Conservation (phyloP, 176 grass and related monocot species). For the Oryza glaberrima region DNA sequence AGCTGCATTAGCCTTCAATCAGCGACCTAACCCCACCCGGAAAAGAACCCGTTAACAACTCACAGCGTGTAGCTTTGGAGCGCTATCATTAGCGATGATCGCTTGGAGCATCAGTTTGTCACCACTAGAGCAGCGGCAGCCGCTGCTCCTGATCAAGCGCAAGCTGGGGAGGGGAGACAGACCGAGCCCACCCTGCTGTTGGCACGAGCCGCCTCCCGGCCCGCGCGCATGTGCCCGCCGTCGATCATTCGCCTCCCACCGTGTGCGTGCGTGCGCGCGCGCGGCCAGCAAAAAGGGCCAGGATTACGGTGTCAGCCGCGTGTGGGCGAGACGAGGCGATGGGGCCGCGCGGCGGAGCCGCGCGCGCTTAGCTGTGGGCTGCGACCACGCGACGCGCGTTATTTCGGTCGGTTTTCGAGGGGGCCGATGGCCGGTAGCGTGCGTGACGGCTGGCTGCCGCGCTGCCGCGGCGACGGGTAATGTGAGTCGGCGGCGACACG, state of each 20-base stretch:
- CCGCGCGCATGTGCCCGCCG: constrained; percentile 34
- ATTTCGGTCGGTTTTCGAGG: neutral
- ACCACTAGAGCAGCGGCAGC: constrained; percentile 6
- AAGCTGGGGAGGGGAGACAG: constrained; percentile 32
- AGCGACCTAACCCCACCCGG: neutral
- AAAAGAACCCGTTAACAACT: constrained; percentile 7
- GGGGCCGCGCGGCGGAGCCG: neutral
- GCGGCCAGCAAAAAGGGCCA: neutral
- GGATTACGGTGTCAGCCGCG: neutral
- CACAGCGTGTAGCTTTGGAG: neutral
- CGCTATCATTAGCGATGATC: neutral
- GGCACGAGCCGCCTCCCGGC: no score
- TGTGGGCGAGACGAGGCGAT: neutral
- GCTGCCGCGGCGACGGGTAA: no score
- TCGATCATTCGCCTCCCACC: neutral
- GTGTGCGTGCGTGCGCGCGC: no score
- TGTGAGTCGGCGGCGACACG: neutral
- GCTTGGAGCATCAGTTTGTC: constrained; percentile 10
- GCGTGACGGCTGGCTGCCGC: neutral
- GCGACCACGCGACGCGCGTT: neutral
- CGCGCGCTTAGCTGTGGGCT: neutral
- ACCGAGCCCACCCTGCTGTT: constrained; percentile 9
- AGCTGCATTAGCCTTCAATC: constrained; percentile 1
- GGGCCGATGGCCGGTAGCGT: no score
- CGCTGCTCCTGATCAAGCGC: neutral